phyloP scores from a whole-genome alignment of 2,329 filamentous ascomycete species.

The Exophiala phaeomuriformis region DNA sequence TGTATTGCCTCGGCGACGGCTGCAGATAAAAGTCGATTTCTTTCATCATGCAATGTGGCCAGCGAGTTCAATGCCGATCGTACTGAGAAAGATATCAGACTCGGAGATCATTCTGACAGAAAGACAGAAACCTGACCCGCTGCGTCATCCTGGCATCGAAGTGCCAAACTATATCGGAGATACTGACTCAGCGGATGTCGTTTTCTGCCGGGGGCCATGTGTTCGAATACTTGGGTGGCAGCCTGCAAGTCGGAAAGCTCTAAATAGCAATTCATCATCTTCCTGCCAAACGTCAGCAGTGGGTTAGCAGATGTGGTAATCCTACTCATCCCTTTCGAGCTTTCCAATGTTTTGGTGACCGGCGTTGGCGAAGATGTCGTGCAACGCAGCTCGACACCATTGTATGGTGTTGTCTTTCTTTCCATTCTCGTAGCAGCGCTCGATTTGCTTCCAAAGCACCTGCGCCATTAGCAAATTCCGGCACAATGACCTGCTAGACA shows the following conservation, averaged over 20 bases:
- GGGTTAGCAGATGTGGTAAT: conserved; percentile 28
- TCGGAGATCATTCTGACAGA: background rate
- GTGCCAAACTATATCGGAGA: conserved; percentile 65
- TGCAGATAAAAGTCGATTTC: conserved; percentile 65
- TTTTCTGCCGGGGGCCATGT: conserved; percentile 53
- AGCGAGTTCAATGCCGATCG: conserved; percentile 14
- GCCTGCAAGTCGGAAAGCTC: conserved; percentile 48
- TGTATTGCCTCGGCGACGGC: conserved; percentile 71
- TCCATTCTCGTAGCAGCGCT: conserved; percentile 48
- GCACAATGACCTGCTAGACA: background rate
- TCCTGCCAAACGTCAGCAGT: conserved; percentile 44
- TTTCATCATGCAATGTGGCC: conserved; percentile 29
- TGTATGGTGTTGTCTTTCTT: conserved; percentile 50
- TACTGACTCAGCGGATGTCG: conserved; percentile 50
- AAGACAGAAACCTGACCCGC: conserved; percentile 2
- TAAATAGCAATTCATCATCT: conserved; percentile 63
- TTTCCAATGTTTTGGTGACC: conserved; percentile 62
- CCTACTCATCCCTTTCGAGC: conserved; percentile 49
- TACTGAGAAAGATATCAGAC: background rate
- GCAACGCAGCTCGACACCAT: conserved; percentile 67
- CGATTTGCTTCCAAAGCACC: conserved; percentile 77
- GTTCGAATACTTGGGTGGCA: conserved; percentile 50
- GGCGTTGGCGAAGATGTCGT: conserved; percentile 58
- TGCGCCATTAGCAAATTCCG: conserved; percentile 32
- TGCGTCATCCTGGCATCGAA: conserved; percentile 50